These are phyloP conservation scores for Meira miltonrushii DNA, from an alignment of 1,284 basidiomycete genomes.

Conservation along the genomic window DNA sequence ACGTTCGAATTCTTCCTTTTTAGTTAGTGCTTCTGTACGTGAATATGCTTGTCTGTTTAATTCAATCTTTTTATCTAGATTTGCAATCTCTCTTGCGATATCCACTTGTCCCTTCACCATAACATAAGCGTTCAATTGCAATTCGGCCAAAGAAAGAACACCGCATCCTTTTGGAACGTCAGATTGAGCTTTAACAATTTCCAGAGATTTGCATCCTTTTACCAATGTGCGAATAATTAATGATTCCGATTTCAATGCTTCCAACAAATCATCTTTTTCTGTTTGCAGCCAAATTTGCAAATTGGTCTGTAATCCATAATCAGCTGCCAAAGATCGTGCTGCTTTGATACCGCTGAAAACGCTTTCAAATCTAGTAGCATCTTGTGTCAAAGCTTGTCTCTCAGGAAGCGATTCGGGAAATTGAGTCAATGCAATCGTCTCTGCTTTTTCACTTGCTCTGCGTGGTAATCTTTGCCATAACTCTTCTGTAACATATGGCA, in stretches of 20 bases:
- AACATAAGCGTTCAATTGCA: conserved; percentile 36
- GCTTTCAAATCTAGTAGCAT: conserved; percentile 64
- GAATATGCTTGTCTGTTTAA: conserved; percentile 35
- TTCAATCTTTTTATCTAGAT: conserved; percentile 47
- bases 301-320: conserved; percentile 84
- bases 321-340: conserved; percentile 77
- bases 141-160: conserved; percentile 59
- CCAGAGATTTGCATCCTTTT: conserved; percentile 76
- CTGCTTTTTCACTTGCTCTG: conserved; percentile 71
- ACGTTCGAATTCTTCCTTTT: conserved; percentile 39
- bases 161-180: conserved; percentile 82
- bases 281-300: conserved; percentile 81
- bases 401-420: conserved; percentile 64
- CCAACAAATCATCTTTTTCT: conserved; percentile 57
- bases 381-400: conserved; percentile 13
- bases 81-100: conserved; percentile 43
- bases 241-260: conserved; percentile 63
- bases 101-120: conserved; percentile 45
- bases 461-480: conserved; percentile 93
- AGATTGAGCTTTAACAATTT: conserved; percentile 59
- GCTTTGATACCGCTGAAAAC: conserved; percentile 75
- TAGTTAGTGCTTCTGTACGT: conserved; percentile 32
- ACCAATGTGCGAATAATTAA: conserved; percentile 75
- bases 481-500: conserved; percentile 99
- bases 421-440: conserved; percentile 80